Conservation (phyloP, 805 yeast genomes). For the Candida nemodendra region DNA sequence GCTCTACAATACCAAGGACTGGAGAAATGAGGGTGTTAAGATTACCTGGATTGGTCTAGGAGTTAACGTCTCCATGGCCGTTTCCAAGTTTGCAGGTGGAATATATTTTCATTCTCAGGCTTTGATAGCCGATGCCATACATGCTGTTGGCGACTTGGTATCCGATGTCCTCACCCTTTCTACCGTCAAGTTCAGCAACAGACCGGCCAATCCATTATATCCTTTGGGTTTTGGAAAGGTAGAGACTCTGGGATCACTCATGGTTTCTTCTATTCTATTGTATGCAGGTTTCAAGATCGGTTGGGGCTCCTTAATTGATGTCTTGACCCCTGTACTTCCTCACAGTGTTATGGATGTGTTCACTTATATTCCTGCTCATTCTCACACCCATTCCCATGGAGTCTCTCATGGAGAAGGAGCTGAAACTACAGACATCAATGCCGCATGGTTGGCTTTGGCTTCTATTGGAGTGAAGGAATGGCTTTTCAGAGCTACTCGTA, state of each 20-base stretch:
- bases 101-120: conserved; percentile 92
- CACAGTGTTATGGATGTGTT: conserved; percentile 55
- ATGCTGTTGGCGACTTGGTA: conserved; percentile 85
- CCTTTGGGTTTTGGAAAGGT: conserved; percentile 93
- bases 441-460: conserved; percentile 94
- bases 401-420: conserved; percentile 26
- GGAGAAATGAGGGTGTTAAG: conserved; percentile 80
- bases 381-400: conserved; percentile 52
- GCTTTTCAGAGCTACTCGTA: conserved; percentile 78
- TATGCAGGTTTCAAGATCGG: conserved; percentile 91
- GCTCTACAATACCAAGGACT: conserved; percentile 42
- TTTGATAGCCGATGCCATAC: conserved; percentile 89
- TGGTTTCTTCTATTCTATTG: conserved; percentile 79
- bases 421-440: conserved; percentile 68
- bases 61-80: conserved; percentile 83
- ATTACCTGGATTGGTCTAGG: conserved; percentile 90
- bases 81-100: conserved; percentile 86
- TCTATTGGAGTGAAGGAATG: conserved; percentile 87
- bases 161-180: conserved; percentile 87
- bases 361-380: conserved; percentile 48
- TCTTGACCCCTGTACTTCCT: conserved; percentile 68
- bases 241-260: conserved; percentile 87
- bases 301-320: conserved; percentile 71
- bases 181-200: conserved; percentile 75
- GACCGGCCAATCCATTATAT: conserved; percentile 54